phyloP scores from a whole-genome alignment of 225 moss, liverwort and hornwort species.

The Pseudoscleropodium purum region DNA sequence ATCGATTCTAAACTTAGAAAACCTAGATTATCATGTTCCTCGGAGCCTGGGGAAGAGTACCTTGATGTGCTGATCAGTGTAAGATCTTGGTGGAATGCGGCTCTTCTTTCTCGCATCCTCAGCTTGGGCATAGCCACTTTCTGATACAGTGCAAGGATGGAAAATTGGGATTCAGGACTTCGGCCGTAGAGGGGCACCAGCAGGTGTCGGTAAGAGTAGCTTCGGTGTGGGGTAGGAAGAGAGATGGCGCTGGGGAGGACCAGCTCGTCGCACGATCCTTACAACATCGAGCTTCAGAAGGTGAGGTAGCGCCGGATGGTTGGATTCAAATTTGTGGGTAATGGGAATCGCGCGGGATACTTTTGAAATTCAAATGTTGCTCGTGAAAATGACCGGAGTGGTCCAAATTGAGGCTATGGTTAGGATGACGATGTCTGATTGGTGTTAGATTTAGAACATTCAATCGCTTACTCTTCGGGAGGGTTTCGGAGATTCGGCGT shows the following conservation, averaged over 20 bases:
- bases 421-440: background rate
- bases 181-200: background rate
- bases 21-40: background rate
- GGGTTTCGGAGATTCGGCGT: background rate
- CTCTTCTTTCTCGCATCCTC: background rate
- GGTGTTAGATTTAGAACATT: background rate
- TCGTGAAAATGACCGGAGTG: background rate
- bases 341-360: background rate
- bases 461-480: background rate
- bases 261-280: conserved; percentile 7
- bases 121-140: background rate
- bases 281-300: conserved; percentile 41
- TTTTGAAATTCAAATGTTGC: background rate
- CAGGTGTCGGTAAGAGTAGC: background rate
- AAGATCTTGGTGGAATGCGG: background rate
- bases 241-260: conserved; percentile 15
- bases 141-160: background rate
- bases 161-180: background rate
- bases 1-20: background rate
- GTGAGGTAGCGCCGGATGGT: background rate
- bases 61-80: background rate
- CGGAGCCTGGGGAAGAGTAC: background rate
- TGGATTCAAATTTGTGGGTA: background rate
- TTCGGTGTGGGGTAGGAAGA: background rate
- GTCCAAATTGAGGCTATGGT: background rate